These are phyloP conservation scores for Sclerospora graminicola DNA, from an alignment of 352 stramenopile genomes.

Conservation along the genomic window DNA sequence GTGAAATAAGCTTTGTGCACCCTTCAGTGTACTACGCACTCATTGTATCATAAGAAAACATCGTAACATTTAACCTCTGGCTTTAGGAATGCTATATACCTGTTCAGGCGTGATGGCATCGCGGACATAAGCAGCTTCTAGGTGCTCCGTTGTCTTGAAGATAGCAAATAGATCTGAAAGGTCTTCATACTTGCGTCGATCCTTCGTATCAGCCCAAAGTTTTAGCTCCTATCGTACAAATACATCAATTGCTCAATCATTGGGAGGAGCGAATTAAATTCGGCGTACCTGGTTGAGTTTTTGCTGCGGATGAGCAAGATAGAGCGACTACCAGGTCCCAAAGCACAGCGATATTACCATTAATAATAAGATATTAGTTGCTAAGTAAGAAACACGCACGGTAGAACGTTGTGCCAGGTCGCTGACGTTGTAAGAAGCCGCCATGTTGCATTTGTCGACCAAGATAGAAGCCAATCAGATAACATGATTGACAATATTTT, in stretches of 20 bases:
- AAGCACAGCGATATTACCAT: not conserved
- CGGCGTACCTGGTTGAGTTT: slow-evolving; percentile 9
- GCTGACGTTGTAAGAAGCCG: slow-evolving; percentile 18
- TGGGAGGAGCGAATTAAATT: not conserved
- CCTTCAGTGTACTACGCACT: slow-evolving; percentile 87
- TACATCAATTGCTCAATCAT: not conserved
- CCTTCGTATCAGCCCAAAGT: slow-evolving; percentile 76
- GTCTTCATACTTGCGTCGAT: slow-evolving; percentile 81
- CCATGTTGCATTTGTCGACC: slow-evolving; percentile 9
- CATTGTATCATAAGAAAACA: not conserved
- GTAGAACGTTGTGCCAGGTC: slow-evolving; percentile 12
- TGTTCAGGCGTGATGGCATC: slow-evolving; percentile 91
- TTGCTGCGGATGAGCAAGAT: slow-evolving; percentile 11
- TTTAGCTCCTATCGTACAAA: slow-evolving; percentile 44
- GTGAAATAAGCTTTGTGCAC: slow-evolving; percentile 95
- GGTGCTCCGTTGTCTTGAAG: slow-evolving; percentile 95
- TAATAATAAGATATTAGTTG: too few species aligned
- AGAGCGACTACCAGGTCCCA: slow-evolving; percentile 8
- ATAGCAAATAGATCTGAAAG: slow-evolving; percentile 93
- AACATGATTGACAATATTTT: slow-evolving; percentile 8
- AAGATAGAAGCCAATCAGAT: slow-evolving; percentile 15
- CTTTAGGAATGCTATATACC: slow-evolving; percentile 22
- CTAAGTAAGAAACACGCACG: slow-evolving; percentile 1
- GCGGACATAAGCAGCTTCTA: slow-evolving; percentile 94
- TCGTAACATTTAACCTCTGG: not conserved